Base-by-base conservation (phyloP, 1,284 basidiomycete species). In the Phylloboletellus chloephorus region DNA sequence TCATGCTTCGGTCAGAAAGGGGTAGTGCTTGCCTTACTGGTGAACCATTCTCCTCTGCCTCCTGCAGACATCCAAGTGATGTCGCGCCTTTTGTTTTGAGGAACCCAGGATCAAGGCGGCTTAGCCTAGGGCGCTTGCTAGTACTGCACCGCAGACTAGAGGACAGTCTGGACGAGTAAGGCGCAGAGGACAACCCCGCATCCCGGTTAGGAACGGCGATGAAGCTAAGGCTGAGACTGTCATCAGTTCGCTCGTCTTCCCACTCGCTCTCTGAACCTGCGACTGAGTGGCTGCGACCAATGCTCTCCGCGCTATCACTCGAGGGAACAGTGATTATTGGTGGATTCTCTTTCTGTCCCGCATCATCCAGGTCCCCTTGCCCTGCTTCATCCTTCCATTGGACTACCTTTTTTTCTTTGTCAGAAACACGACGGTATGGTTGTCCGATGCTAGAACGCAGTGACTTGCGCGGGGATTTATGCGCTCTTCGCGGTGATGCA, bases 381-480 rank as follows among this genome's bases (percentile, higher is more conserved):
- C 91, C 91, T 5, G 76, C 88, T 59, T 93, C 86, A 54, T 95
- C 91, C 40, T 74, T 78, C 91, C 91, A 95, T 54, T 92, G 82
- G 12, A 95, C 87, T 40, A 78, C 83, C 63, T 94, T 94, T 59
- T 76, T 77, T 63, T 82, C 74, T 52, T 76, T 80, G 47, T 82
- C 78, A 1, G 78, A 76, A 12, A 69, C 69, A 40, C 76, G 71
- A 34, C 78, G 70, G 53, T 81, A 80, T 2, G 80, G 73, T 33
- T 76, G 72, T n/a, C 73, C 62, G 12, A 82, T 52, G 47, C 77
- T 84, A 10, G 79, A 73, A 12, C 83, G 78, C 37, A 82, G 52
- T 2, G 82, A 88, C 59, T 80, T 84, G 43, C 83, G 71, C 2
- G 85, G 85, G 10, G 82, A 78, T 52, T 75, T 75, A 48, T 67